Base-by-base conservation (phyloP, 2,329 filamentous ascomycete species). In the Ceratocystis colombiana region DNA sequence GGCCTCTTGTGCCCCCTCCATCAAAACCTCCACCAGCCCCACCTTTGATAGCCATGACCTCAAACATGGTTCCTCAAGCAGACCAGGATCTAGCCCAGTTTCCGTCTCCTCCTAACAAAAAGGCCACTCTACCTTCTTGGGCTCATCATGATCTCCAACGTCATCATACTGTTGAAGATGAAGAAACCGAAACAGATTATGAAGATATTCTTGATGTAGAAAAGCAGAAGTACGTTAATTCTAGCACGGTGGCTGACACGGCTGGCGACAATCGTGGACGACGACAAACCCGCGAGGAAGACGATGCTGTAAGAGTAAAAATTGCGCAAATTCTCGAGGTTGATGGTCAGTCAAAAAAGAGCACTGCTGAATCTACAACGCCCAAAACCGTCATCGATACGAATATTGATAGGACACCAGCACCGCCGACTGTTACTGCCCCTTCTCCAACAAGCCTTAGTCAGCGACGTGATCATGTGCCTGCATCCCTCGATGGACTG, bases 231-330 rank as follows among this genome's bases (percentile, higher is more conserved):
- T 15, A 4, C 10, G 12, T 1, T 8, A 15, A 15, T 15, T 41
- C 37, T 15, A 41, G 3, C 37, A 41, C 12, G 10, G 5, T 10
- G 12, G 4, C 37, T 41, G 37, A 41, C 3, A 41, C 37, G 10
- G 3, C 86, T 62, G 78, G 81, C 0, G 78, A 82, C 12, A 78
- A 84, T 64, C 83, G 92, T 69, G 93, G 91, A 7, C 84, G 91
- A 68, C 82, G 90, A 71, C 90, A 88, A 74, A 96, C 91, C 2
- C 83, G 92, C 64, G 90, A 93, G 73, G 90, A 96, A 69, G 92
- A 96, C 71, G 90, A 96, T 70, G 81, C 82, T 65, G 83, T 90
- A 65, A 84, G 92, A 61, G 89, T 93, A 72, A 79, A 84, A 15
- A 74, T 86, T n/a, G 1, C 73, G 82, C 61, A 81, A 85, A 72